A percentile compares a stretch with the other conserved stretches of the same genome.
These are phyloP conservation scores for Claviceps sp. DNA, from an alignment of 2,329 filamentous ascomycete species.

Conservation along the genomic window DNA sequence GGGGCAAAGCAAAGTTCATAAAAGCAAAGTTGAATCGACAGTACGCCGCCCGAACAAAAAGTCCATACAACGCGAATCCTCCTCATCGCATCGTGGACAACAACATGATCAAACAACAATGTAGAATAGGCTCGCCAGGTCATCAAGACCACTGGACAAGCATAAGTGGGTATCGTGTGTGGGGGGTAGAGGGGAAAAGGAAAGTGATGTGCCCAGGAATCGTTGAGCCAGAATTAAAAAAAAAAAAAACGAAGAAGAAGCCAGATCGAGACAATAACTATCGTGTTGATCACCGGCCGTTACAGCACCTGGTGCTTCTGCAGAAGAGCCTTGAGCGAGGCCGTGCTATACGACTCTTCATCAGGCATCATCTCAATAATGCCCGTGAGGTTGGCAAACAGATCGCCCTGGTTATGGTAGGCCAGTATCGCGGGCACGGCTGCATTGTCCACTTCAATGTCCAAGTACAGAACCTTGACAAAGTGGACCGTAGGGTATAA, in stretches of 20 bases:
- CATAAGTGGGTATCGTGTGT: too few species aligned
- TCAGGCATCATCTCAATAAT: constrained; percentile 76
- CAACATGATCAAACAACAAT: too few species aligned
- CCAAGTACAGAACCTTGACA: constrained; percentile 78
- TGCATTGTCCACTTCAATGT: constrained; percentile 87
- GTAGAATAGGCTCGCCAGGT: too few species aligned
- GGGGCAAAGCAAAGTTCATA: too few species aligned
- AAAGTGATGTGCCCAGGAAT: too few species aligned
- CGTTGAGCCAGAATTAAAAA: neutral
- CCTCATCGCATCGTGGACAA: too few species aligned
- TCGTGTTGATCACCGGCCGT: constrained; percentile 3
- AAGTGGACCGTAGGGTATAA: constrained; percentile 65
- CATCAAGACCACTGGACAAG: too few species aligned
- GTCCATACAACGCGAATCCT: too few species aligned
- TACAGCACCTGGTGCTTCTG: constrained; percentile 39
- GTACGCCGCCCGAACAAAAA: too few species aligned
- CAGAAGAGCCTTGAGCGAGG: constrained; percentile 39
- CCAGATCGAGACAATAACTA: neutral
- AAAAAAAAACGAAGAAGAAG: neutral
- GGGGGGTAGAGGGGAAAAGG: too few species aligned
- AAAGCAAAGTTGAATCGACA: too few species aligned
- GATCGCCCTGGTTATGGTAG: constrained; percentile 75
- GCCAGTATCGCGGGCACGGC: constrained; percentile 79
- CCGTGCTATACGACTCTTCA: constrained; percentile 43
- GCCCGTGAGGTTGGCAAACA: constrained; percentile 81